Conservation (phyloP, 2,329 filamentous ascomycete genomes). For the Sporothrix brunneoviolacea region DNA sequence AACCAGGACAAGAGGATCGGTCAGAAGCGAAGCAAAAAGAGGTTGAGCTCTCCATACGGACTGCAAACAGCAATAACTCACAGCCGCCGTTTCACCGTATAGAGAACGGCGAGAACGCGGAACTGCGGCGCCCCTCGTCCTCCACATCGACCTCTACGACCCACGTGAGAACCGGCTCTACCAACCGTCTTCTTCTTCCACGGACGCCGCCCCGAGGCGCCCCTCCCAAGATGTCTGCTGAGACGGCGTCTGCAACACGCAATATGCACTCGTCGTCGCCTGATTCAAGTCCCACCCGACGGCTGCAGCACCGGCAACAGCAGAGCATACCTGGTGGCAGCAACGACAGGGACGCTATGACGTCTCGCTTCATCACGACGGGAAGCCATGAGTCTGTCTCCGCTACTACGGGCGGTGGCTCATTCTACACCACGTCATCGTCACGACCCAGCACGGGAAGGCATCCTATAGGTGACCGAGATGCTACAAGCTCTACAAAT, state of each 20-base stretch:
- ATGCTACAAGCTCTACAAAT: constrained; percentile 25
- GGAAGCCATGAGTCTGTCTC: constrained; percentile 36
- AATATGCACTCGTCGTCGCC: constrained; percentile 22
- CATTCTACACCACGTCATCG: constrained; percentile 40
- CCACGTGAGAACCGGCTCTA: background rate
- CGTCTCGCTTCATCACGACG: constrained; percentile 52
- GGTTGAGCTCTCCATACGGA: background rate
- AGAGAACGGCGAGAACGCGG: background rate
- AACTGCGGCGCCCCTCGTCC: background rate
- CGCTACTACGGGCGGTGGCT: constrained; percentile 43
- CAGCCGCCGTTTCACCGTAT: background rate
- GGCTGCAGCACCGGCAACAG: constrained; percentile 14
- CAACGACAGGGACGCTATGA: constrained; percentile 42
- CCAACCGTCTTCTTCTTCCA: constrained; percentile 38
- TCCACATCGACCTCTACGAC: background rate
- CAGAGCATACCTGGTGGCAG: constrained; percentile 28
- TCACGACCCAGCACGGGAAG: constrained; percentile 16
- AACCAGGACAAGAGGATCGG: no score
- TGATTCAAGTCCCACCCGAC: constrained; percentile 20
- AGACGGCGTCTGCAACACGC: constrained; percentile 31
- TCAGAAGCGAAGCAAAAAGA: background rate
- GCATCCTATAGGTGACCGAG: constrained; percentile 18
- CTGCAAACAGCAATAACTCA: background rate
- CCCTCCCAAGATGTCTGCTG: constrained; percentile 58
- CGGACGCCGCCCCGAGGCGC: constrained; percentile 55